Base-by-base conservation (phyloP, 176 grass and related monocot genomes). In the Secale cereale region DNA sequence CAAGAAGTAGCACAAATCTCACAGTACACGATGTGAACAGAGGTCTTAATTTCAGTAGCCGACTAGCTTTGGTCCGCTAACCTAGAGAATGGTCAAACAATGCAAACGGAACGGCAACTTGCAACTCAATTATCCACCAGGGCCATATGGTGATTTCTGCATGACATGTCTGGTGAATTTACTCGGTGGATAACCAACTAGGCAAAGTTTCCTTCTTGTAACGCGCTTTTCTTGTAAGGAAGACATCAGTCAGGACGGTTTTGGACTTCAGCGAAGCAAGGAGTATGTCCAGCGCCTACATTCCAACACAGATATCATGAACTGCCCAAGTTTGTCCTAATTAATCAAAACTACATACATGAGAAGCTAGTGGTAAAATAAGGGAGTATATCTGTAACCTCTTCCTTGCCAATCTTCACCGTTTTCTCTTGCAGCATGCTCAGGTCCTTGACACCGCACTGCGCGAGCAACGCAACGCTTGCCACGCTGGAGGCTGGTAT, bases 221-320 rank as follows among this genome's bases (percentile, higher is more conserved):
- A 28, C 16, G 10, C 52, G 10, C 67, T 65, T 73, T 37, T 56
- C 36, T 35, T 41, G 73, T 65, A 3, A 81, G 68, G 64, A 86
- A 86, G 29, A 80, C 77, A 36, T 86, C 85, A 2, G 77, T 86
- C 56, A 74, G 67, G 39, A 65, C 77, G 0, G 77, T 80, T 40
- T 64, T 80, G n/a, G 85, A 86, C 57, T 64, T 86, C 39, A 86
- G 30, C 2, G 85, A 86, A 80, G 77, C 39, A 37, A 65, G 77
- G 22, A 86, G 57, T 64, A 86, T 80, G 77, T 74, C 77, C 57
- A 80, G 31, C 1, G 23, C 68, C 85, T 86, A 56, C 59, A 65
- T 39, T 86, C 12, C 20, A 61, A 74, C 7, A 81, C 15, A 6
- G 36, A 81, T n/a, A 60, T n/a, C 57, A 60, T 60, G 22, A 60